phyloP scores from a whole-genome alignment of 2,329 filamentous ascomycete species.

The Penicillium sp. region DNA sequence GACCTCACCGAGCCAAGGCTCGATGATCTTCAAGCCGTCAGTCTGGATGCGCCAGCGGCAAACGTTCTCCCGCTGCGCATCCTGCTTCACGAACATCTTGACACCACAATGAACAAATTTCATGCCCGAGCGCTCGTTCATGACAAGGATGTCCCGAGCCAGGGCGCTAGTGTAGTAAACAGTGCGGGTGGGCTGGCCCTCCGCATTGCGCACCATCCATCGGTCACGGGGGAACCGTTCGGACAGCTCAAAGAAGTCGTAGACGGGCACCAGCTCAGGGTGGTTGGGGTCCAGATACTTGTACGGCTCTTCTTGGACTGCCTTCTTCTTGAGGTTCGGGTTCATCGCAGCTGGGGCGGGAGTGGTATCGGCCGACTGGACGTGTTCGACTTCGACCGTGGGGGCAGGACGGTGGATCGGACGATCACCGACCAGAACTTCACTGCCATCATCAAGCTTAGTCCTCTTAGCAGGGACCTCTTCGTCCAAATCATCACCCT shows the following conservation, averaged over 20 bases:
- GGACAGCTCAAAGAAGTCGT: slow-evolving; percentile 81
- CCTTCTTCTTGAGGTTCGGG: slow-evolving; percentile 38
- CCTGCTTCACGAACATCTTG: slow-evolving; percentile 99
- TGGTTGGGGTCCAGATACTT: slow-evolving; percentile 80
- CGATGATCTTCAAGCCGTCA: slow-evolving; percentile 87
- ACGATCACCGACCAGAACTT: slow-evolving; percentile 42
- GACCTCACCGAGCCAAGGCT: slow-evolving; percentile 81
- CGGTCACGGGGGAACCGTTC: slow-evolving; percentile 82
- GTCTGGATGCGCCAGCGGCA: slow-evolving; percentile 95
- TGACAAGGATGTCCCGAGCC: slow-evolving; percentile 77
- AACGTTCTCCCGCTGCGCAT: slow-evolving; percentile 80
- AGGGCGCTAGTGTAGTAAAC: slow-evolving; percentile 94
- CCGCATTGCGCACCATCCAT: slow-evolving; percentile 94
- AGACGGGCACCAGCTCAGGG: slow-evolving; percentile 74
- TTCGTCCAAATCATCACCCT: slow-evolving; percentile 37
- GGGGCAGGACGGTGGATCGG: slow-evolving; percentile 37
- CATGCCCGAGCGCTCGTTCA: slow-evolving; percentile 87
- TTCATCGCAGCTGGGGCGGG: slow-evolving; percentile 21
- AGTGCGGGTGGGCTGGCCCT: slow-evolving; percentile 84
- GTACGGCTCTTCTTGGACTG: slow-evolving; percentile 78
- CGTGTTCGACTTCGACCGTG: slow-evolving; percentile 23
- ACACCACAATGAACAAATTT: slow-evolving; percentile 97
- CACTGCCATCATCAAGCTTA: slow-evolving; percentile 42
- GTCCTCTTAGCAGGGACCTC: slow-evolving; percentile 46
- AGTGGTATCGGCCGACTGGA: slow-evolving; percentile 25